Evolutionary conservation across 2,329 filamentous ascomycete genomes (phyloP), one percentile per base, ranked within the genome.

Genomic region (Pleoardoris graminearum): DNA sequence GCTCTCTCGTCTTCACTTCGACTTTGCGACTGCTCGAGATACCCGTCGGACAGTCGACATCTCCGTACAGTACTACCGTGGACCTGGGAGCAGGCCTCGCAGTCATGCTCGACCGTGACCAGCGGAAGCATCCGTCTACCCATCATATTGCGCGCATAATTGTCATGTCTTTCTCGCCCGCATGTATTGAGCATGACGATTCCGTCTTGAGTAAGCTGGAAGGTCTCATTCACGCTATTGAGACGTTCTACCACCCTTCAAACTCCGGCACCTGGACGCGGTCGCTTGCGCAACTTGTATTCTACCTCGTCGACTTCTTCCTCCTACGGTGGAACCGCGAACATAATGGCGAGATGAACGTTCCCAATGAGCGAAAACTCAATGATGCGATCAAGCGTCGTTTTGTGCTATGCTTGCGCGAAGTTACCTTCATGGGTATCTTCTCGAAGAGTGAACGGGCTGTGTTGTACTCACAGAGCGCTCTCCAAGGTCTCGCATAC

Each of bases 191-290:
- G 36, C 80, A 85, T n/a, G 81, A 87, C 25, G 87, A 87, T 50
- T 97, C 92, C 0, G 85, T 96, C 37, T 76, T 99, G 64, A 85
- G 88, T 29, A 90, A 89, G 59, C 82, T 99, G 4, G 93, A 99
- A 72, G 93, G 90, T 0, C 80, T 99, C 47, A 89, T 99, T 61
- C 89, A 97, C 72, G 94, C 92, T 2, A 88, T 97, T 41, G 94
- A 99, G 73, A 99, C 94, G 0, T 99, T 99, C 74, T 99, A 97
- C 79, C 94, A 99, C 66, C 94, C 94, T 2, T 99, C 94, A 2
- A 99, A 99, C 72, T 90, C 93, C 47, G 94, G 94, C 12, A 79
- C 79, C 12, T 99, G 94, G 94, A 96, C 93, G 1, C 91, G 86
- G 65, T 89, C 93, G 59, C 78, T 99, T 37, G 88, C 91, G 3